phyloP scores from a whole-genome alignment of 306 rosid species.

The Pyrus pyrifolia region DNA sequence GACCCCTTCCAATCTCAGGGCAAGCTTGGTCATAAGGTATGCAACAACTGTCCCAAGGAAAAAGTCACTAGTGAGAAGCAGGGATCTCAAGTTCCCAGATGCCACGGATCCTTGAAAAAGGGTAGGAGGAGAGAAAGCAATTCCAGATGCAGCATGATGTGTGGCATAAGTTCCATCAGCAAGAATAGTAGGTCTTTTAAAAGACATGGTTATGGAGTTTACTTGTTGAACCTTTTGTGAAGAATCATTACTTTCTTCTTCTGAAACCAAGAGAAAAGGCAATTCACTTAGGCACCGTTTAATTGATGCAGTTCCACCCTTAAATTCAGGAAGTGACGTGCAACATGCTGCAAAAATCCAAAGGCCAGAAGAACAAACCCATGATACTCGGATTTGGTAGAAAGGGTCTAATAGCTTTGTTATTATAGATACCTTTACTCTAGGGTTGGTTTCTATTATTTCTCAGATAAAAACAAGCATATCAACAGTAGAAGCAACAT shows the following conservation, averaged over 20 bases:
- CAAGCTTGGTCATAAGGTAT: slow-evolving; percentile 55
- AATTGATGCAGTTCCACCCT: slow-evolving; percentile 50
- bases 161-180: slow-evolving; percentile 74
- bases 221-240: slow-evolving; percentile 36
- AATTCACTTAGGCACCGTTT: slow-evolving; percentile 80
- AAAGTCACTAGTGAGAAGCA: slow-evolving; percentile 61
- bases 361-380: slow-evolving; percentile 65
- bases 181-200: slow-evolving; percentile 60
- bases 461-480: slow-evolving; percentile 68
- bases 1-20: slow-evolving; percentile 67
- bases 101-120: slow-evolving; percentile 54
- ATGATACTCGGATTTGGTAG: slow-evolving; percentile 65
- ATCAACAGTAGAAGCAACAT: slow-evolving; percentile 66
- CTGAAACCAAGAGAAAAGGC: slow-evolving; percentile 45
- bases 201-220: slow-evolving; percentile 43
- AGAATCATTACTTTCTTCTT: slow-evolving; percentile 48
- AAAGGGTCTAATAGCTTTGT: slow-evolving; percentile 74
- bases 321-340: slow-evolving; percentile 63
- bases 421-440: slow-evolving; percentile 52
- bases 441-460: slow-evolving; percentile 69
- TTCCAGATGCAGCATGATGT: slow-evolving; percentile 60
- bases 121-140: slow-evolving; percentile 53
- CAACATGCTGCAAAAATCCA: slow-evolving; percentile 77
- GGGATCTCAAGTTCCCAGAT: slow-evolving; percentile 66
- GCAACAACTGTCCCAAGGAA: slow-evolving; percentile 64